These are phyloP conservation scores for Phytophthora multivora DNA, from an alignment of 352 stramenopile genomes.

Conservation along the genomic window DNA sequence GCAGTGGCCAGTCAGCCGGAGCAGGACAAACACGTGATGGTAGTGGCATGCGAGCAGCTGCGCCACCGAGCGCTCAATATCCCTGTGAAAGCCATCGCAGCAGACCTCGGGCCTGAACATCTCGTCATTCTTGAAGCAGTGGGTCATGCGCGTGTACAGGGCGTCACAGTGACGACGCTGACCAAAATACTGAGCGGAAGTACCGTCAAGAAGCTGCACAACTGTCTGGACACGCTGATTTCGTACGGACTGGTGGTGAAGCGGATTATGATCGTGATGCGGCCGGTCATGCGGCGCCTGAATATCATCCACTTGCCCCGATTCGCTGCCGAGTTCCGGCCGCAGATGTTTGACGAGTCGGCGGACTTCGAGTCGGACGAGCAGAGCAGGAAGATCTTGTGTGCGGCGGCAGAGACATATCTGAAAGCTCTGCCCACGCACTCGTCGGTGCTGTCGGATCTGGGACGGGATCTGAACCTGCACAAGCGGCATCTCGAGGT, in stretches of 20 bases:
- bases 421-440: slow-evolving; percentile 59
- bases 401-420: slow-evolving; percentile 58
- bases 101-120: slow-evolving; percentile 68
- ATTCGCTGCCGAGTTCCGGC: slow-evolving; percentile 62
- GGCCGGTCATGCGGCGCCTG: slow-evolving; percentile 60
- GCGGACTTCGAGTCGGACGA: slow-evolving; percentile 86
- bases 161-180: slow-evolving; percentile 63
- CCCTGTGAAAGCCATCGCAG: slow-evolving; percentile 57
- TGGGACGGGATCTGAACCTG: slow-evolving; percentile 69
- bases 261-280: slow-evolving; percentile 79
- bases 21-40: slow-evolving; percentile 31
- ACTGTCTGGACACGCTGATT: slow-evolving; percentile 75
- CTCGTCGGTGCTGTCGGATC: slow-evolving; percentile 71
- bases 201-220: slow-evolving; percentile 79
- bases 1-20: slow-evolving; percentile 7
- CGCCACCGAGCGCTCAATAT: slow-evolving; percentile 76
- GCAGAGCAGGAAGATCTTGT: slow-evolving; percentile 71
- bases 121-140: slow-evolving; percentile 70
- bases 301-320: slow-evolving; percentile 84
- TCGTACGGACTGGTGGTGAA: slow-evolving; percentile 83
- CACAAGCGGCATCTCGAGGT: slow-evolving; percentile 76
- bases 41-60: slow-evolving; percentile 68
- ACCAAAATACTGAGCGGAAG: slow-evolving; percentile 34
- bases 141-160: slow-evolving; percentile 48
- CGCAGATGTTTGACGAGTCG: slow-evolving; percentile 69